phyloP scores from a whole-genome alignment of 2,329 filamentous ascomycete genomes.

The Fusarium ramigenum region DNA sequence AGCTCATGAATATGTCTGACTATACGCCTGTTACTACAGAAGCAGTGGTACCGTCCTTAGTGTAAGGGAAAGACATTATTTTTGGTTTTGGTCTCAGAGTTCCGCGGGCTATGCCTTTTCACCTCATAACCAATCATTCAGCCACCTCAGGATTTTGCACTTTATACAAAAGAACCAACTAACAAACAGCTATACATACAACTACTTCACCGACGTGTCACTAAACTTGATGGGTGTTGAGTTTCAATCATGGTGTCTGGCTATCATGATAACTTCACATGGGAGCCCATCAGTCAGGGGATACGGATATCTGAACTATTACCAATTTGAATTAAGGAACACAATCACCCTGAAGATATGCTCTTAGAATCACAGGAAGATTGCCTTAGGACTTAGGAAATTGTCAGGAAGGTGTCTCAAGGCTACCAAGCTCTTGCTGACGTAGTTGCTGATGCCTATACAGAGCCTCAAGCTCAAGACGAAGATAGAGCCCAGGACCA shows the following conservation, averaged over 20 bases:
- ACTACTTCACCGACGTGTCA: background rate
- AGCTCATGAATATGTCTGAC: background rate
- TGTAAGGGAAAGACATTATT: background rate
- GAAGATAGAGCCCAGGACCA: background rate
- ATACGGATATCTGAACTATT: background rate
- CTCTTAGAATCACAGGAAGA: rapidly evolving
- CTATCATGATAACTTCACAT: background rate
- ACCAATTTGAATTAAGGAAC: background rate
- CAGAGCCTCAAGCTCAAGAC: background rate
- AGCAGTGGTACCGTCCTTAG: background rate
- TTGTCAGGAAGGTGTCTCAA: no score
- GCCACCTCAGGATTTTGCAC: background rate
- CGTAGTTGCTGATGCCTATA: background rate
- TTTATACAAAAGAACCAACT: background rate
- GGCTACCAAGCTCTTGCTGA: background rate
- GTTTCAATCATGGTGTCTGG: background rate
- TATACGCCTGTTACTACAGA: background rate
- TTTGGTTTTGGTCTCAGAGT: background rate
- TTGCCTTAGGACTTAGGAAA: background rate
- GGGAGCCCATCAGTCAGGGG: background rate
- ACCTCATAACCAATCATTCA: background rate
- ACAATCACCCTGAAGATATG: background rate
- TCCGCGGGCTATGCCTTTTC: background rate
- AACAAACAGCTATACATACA: background rate
- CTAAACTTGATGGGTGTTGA: background rate